Evolutionary conservation across 1,284 basidiomycete species (phyloP).

Genomic region (Rhodotorula glutinis): DNA sequence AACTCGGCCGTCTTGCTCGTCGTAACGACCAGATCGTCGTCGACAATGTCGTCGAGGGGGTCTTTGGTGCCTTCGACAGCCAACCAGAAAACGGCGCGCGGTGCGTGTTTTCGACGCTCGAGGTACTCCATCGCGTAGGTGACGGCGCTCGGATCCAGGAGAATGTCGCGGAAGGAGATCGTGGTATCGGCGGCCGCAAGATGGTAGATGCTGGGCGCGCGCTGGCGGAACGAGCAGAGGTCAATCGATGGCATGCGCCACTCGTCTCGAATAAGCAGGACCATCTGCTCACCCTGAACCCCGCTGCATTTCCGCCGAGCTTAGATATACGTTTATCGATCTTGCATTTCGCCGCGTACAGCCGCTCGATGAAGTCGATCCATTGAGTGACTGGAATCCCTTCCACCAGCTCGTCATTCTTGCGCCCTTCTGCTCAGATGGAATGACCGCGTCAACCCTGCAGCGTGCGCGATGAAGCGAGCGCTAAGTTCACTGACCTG

Average conservation of each 20-base stretch:
- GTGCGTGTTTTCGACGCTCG: constrained; percentile 78
- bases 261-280: neutral
- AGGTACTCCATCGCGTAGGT: constrained; percentile 98
- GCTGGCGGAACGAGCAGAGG: constrained; percentile 1
- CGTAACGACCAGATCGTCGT: neutral
- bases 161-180: constrained; percentile 62
- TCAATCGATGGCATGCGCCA: neutral
- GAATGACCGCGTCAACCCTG: too few relatives aligned
- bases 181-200: neutral
- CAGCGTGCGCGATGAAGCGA: too few relatives aligned
- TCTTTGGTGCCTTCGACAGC: constrained; percentile 96
- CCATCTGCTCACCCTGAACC: neutral
- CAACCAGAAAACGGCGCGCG: constrained; percentile 94
- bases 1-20: neutral
- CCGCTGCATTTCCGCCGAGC: constrained; percentile 60
- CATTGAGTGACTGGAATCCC: constrained; percentile 53
- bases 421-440: constrained; percentile 17
- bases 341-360: constrained; percentile 80
- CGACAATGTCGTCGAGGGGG: constrained; percentile 66
- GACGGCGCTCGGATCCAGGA: constrained; percentile 80
- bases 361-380: constrained; percentile 77
- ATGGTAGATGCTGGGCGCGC: constrained; percentile 2
- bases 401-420: constrained; percentile 67
- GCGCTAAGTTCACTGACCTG: too few relatives aligned
- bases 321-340: constrained; percentile 79